Conservation (phyloP, 106 monocot species). For the Chionographis japonica region DNA sequence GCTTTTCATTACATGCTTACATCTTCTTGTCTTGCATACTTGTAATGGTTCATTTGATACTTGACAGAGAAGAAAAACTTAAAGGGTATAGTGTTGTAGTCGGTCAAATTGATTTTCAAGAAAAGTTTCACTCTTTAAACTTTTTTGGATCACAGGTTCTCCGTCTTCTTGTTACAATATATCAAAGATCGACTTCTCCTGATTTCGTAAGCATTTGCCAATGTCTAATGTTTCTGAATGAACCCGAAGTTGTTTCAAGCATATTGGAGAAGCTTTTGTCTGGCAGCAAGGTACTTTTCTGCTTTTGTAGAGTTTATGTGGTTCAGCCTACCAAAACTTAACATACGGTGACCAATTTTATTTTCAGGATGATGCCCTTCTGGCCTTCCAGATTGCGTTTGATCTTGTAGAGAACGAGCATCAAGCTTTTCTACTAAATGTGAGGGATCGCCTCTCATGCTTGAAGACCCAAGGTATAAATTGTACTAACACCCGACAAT, state of each 20-base stretch:
- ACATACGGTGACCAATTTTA: not conserved
- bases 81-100: too few relatives aligned
- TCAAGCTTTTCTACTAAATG: constrained; percentile 84
- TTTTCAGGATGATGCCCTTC: constrained; percentile 86
- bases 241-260: constrained; percentile 67
- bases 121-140: too few relatives aligned
- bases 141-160: constrained; percentile 57
- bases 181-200: constrained; percentile 71
- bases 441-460: constrained; percentile 45
- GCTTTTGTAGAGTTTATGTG: not conserved
- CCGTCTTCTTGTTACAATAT: constrained; percentile 86
- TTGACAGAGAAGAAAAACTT: too few relatives aligned
- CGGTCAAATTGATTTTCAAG: too few relatives aligned
- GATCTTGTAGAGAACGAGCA: constrained; percentile 97
- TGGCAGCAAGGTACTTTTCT: constrained; percentile 51
- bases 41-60: too few relatives aligned
- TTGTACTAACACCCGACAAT: constrained; percentile 5
- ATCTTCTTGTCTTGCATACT: not conserved
- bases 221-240: constrained; percentile 93
- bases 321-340: not conserved
- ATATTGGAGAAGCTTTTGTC: constrained; percentile 87
- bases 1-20: not conserved
- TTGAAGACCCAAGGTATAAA: constrained; percentile 18
- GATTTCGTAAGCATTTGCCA: constrained; percentile 96
- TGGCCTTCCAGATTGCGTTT: constrained; percentile 95